phyloP scores from a whole-genome alignment of 2,329 filamentous ascomycete species.

The Penicillium sp. region DNA sequence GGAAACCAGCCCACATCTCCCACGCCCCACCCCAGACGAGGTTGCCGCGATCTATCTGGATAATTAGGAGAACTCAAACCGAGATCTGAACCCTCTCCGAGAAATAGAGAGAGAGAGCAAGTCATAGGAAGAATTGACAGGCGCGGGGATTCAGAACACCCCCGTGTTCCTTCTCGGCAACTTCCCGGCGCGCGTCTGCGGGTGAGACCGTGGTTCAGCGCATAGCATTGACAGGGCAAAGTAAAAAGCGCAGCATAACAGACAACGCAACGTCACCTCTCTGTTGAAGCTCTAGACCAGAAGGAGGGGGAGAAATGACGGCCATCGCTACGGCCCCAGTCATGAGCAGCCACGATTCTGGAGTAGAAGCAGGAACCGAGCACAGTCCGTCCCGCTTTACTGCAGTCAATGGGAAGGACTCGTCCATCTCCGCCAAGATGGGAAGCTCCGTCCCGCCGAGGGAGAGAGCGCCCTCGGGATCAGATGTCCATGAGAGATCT shows the following conservation, averaged over 20 bases:
- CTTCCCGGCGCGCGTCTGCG: constrained; percentile 3
- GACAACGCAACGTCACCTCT: not conserved
- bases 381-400: constrained; percentile 48
- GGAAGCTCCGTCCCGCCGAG: not conserved
- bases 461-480: not conserved
- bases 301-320: constrained; percentile 27
- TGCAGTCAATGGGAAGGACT: constrained; percentile 46
- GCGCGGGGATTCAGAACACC: not conserved
- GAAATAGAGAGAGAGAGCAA: not conserved
- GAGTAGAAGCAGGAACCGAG: constrained; percentile 37
- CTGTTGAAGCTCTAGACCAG: not conserved
- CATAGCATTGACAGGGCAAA: not conserved
- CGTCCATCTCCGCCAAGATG: constrained; percentile 11
- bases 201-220: not conserved
- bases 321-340: constrained; percentile 35
- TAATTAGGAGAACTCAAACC: not conserved
- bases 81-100: not conserved
- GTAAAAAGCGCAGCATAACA: not conserved
- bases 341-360: constrained; percentile 34
- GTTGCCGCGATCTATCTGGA: constrained; percentile 11
- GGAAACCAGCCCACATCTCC: not conserved
- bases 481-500: not conserved
- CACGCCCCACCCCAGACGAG: constrained; percentile 19
- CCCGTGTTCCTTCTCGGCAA: not conserved
- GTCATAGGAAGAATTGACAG: not conserved